Evolutionary conservation across 352 stramenopile genomes (phyloP).

Genomic region (Phytophthora litchii): DNA sequence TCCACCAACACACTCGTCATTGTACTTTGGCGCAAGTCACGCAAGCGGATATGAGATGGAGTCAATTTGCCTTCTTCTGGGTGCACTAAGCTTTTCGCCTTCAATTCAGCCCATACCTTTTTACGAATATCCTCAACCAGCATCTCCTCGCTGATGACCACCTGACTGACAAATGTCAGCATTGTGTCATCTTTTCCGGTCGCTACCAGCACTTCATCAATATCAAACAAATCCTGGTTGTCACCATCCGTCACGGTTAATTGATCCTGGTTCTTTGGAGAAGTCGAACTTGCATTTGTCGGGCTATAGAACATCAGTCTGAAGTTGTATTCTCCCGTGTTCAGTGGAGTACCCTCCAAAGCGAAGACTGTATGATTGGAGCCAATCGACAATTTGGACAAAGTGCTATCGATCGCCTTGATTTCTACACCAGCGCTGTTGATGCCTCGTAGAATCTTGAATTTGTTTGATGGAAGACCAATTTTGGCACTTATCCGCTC

Average conservation of each 20-base stretch:
- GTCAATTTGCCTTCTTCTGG: slow-evolving; percentile 30
- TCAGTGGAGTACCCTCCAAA: slow-evolving; percentile 67
- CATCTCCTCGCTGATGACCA: slow-evolving; percentile 83
- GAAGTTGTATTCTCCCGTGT: slow-evolving; percentile 80
- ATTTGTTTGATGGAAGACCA: slow-evolving; percentile 49
- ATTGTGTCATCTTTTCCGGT: slow-evolving; percentile 58
- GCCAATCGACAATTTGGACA: slow-evolving; percentile 77
- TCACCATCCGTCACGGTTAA: slow-evolving; percentile 28
- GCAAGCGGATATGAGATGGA: slow-evolving; percentile 59
- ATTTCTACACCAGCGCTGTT: slow-evolving; percentile 78
- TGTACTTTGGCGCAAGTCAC: slow-evolving; percentile 69
- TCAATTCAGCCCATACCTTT: slow-evolving; percentile 49
- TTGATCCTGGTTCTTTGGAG: slow-evolving; percentile 24
- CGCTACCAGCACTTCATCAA: slow-evolving; percentile 65
- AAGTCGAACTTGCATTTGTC: background rate
- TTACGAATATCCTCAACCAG: slow-evolving; percentile 70
- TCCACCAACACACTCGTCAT: slow-evolving; percentile 73
- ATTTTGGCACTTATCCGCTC: slow-evolving; percentile 58
- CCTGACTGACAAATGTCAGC: slow-evolving; percentile 59
- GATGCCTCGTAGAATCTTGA: slow-evolving; percentile 81
- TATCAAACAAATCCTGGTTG: slow-evolving; percentile 49
- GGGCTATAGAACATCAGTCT: slow-evolving; percentile 65
- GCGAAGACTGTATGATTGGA: slow-evolving; percentile 74
- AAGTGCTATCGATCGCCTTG: slow-evolving; percentile 77
- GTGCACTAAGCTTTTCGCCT: slow-evolving; percentile 49